A percentile compares a stretch with the other conserved stretches of the same genome.
phyloP scores from a whole-genome alignment of 2,329 filamentous ascomycete species.

The Xylariales sp. region DNA sequence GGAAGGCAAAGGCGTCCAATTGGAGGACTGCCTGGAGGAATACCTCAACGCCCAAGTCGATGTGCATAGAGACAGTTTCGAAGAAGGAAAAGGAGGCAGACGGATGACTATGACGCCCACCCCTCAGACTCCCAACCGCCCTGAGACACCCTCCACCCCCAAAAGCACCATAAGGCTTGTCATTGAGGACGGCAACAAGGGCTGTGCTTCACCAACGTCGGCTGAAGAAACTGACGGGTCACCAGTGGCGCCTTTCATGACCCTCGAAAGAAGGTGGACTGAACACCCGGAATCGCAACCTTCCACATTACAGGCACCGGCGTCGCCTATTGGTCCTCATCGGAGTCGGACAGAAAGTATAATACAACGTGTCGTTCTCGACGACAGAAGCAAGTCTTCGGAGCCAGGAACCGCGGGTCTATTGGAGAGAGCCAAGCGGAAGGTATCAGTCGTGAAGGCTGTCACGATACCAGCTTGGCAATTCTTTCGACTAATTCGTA shows the following conservation, averaged over 20 bases:
- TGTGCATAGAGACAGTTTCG: slow-evolving; percentile 67
- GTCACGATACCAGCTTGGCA: slow-evolving; percentile 97
- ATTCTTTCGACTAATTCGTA: slow-evolving; percentile 89
- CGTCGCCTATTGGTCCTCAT: slow-evolving; percentile 20
- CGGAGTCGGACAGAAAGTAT: slow-evolving; percentile 49
- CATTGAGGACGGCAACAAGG: slow-evolving; percentile 16
- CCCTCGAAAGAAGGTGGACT: slow-evolving; percentile 33
- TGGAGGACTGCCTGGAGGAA: slow-evolving; percentile 88
- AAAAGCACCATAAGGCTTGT: slow-evolving; percentile 31
- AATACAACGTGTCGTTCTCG: slow-evolving; percentile 55
- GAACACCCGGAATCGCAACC: slow-evolving; percentile 11
- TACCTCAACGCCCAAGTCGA: slow-evolving; percentile 96
- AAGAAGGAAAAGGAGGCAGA: slow-evolving; percentile 44
- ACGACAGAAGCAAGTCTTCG: slow-evolving; percentile 42
- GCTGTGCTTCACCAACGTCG: slow-evolving; percentile 8
- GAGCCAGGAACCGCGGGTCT: slow-evolving; percentile 37
- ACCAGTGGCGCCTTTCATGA: slow-evolving; percentile 17
- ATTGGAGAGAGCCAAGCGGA: slow-evolving; percentile 37
- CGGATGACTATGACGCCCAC: slow-evolving; percentile 29
- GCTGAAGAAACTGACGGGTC: slow-evolving; percentile 10
- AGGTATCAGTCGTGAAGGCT: slow-evolving; percentile 62
- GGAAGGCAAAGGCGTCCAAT: slow-evolving; percentile 64
- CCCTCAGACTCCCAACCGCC: slow-evolving; percentile 16
- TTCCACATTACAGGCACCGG: slow-evolving; percentile 13
- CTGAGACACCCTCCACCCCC: slow-evolving; percentile 18